phyloP scores from a whole-genome alignment of 148 eudicot genomes.

The Fagopyrum esculentum region DNA sequence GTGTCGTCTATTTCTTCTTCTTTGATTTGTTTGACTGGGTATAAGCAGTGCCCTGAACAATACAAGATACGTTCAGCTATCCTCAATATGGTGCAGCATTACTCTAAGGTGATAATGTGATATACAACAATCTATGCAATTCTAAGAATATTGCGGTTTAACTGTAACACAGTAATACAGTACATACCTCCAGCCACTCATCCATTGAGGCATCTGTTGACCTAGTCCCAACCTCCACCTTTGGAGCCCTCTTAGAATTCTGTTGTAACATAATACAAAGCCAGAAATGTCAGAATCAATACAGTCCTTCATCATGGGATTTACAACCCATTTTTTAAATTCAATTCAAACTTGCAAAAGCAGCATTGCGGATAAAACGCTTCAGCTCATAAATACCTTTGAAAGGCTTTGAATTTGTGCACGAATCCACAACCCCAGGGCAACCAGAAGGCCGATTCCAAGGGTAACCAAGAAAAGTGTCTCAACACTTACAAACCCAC shows the following conservation, averaged over 20 bases:
- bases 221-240: conserved; percentile 97
- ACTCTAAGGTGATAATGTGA: too few species aligned
- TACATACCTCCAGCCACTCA: conserved; percentile 90
- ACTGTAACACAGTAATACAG: neutral
- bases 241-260: conserved; percentile 84
- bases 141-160: neutral
- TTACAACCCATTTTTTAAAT: too few species aligned
- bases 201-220: conserved; percentile 78
- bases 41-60: conserved; percentile 78
- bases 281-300: too few species aligned
- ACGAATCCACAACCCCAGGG: too few species aligned
- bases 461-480: conserved; percentile 18
- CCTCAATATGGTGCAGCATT: too few species aligned
- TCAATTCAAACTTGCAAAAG: too few species aligned
- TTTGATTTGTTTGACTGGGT: conserved; percentile 69
- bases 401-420: too few species aligned
- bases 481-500: conserved; percentile 77
- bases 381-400: neutral
- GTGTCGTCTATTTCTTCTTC: conserved; percentile 65
- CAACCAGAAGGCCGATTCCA: too few species aligned
- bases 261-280: conserved; percentile 13
- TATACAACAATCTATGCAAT: neutral
- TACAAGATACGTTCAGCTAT: neutral
- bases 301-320: too few species aligned
- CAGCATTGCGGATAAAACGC: too few species aligned